These are phyloP conservation scores for Fusarium clavum DNA, from an alignment of 2,329 filamentous ascomycete genomes.

Conservation along the genomic window DNA sequence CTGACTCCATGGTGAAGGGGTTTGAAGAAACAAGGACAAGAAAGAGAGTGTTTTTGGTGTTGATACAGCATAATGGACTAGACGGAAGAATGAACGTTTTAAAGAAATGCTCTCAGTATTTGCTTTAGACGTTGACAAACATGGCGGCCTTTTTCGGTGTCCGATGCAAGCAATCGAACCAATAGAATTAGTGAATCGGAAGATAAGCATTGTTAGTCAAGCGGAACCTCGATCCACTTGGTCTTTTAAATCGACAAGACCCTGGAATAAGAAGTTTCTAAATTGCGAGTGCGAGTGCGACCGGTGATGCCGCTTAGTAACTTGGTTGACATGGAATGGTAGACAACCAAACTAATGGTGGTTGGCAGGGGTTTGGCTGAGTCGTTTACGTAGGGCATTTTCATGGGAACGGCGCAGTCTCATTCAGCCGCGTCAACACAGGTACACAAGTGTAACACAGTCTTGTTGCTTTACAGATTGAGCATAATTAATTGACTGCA, in stretches of 20 bases:
- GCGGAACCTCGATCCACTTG: conserved; percentile 4
- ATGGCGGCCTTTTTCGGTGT: conserved; percentile 16
- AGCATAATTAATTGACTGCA: background rate
- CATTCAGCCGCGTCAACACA: background rate
- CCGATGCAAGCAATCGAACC: conserved; percentile 2
- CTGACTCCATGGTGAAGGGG: conserved; percentile 45
- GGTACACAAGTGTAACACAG: background rate
- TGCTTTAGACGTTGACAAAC: background rate
- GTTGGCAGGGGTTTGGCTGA: background rate
- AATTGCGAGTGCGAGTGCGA: background rate
- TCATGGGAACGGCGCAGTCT: background rate
- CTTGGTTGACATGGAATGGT: background rate
- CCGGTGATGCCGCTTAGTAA: conserved; percentile 15
- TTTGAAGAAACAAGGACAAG: background rate
- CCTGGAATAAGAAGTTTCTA: background rate
- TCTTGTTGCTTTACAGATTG: background rate
- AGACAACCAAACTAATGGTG: background rate
- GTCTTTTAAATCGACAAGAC: conserved; percentile 3
- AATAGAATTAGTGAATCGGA: conserved; percentile 6
- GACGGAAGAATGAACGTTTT: background rate
- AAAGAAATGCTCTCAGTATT: background rate
- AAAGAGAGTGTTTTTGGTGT: background rate
- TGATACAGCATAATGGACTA: background rate
- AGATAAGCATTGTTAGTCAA: background rate
- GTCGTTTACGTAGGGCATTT: background rate